phyloP scores from a whole-genome alignment of 1,284 basidiomycete genomes.

The Apiotrichum porosum region DNA sequence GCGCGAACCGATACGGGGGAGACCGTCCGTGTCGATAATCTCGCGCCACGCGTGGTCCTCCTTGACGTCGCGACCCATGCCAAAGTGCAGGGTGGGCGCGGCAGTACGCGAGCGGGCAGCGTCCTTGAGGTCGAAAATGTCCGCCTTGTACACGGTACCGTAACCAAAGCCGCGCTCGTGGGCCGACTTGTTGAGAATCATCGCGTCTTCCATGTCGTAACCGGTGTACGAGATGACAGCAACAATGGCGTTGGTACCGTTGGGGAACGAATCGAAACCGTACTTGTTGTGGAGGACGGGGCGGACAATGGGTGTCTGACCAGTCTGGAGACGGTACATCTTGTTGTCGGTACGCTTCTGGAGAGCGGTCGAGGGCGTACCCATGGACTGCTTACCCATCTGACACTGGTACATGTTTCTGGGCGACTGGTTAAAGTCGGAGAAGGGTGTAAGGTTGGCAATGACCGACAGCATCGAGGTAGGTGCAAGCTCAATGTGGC shows the following conservation, averaged over 20 bases:
- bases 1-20: slow-evolving; percentile 71
- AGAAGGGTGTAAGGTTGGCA: slow-evolving; percentile 61
- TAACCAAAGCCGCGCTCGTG: slow-evolving; percentile 98
- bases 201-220: slow-evolving; percentile 99
- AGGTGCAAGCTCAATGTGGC: slow-evolving; percentile 89
- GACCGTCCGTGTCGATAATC: slow-evolving; percentile 75
- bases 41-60: slow-evolving; percentile 58
- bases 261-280: slow-evolving; percentile 97
- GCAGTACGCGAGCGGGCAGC: slow-evolving; percentile 62
- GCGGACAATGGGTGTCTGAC: slow-evolving; percentile 92
- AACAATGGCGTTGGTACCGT: slow-evolving; percentile 96
- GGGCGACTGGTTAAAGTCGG: slow-evolving; percentile 86
- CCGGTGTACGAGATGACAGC: slow-evolving; percentile 99
- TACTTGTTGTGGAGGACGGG: slow-evolving; percentile 91
- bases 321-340: slow-evolving; percentile 90
- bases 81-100: slow-evolving; percentile 70
- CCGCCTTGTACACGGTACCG: slow-evolving; percentile 94
- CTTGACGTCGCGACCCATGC: slow-evolving; percentile 71
- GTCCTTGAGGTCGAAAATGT: slow-evolving; percentile 86
- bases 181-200: slow-evolving; percentile 99
- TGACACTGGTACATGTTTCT: slow-evolving; percentile 65
- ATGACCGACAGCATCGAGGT: slow-evolving; percentile 87
- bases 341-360: slow-evolving; percentile 96
- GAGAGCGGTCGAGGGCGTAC: slow-evolving; percentile 88
- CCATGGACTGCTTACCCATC: slow-evolving; percentile 99